Percentiles rank a stretch among this genome's conserved stretches.
Evolutionary conservation across 2,329 filamentous ascomycete genomes (phyloP).

Genomic region (Xylariaceae sp.): DNA sequence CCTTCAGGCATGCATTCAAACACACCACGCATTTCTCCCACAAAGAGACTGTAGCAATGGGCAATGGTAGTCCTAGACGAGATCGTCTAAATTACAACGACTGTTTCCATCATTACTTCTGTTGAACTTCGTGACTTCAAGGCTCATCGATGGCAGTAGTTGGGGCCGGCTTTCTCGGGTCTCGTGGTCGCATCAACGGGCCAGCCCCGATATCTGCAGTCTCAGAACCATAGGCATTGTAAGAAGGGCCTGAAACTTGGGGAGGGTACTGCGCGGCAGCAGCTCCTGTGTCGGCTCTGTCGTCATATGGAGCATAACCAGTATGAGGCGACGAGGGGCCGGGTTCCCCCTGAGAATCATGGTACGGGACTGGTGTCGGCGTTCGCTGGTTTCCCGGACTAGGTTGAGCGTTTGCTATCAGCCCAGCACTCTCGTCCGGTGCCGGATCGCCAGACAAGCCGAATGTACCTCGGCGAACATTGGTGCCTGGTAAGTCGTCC

Average conservation of each 20-base stretch:
- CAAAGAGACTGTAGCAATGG: not conserved
- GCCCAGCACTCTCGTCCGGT: slow-evolving; percentile 39
- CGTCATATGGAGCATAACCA: slow-evolving; percentile 23
- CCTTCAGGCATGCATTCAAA: slow-evolving; percentile 7
- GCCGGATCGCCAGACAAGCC: slow-evolving; percentile 22
- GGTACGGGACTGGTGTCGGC: slow-evolving; percentile 20
- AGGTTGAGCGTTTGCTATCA: slow-evolving; percentile 40
- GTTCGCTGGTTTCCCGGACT: slow-evolving; percentile 22
- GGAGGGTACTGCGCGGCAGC: slow-evolving; percentile 16
- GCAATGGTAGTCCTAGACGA: not conserved
- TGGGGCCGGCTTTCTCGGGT: slow-evolving; percentile 14
- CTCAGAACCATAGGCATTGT: slow-evolving; percentile 3
- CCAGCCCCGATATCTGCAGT: not conserved
- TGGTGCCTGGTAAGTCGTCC: slow-evolving; percentile 37
- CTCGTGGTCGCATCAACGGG: not conserved
- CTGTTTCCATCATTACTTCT: slow-evolving; percentile 1
- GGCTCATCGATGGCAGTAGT: slow-evolving; percentile 14
- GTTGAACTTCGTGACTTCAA: slow-evolving; percentile 15
- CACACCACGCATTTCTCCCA: not conserved
- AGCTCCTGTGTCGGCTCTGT: slow-evolving; percentile 25
- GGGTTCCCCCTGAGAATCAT: slow-evolving; percentile 14
- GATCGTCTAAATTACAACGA: not conserved
- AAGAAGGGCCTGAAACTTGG: slow-evolving; percentile 17
- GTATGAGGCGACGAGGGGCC: slow-evolving; percentile 1
- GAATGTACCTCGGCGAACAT: slow-evolving; percentile 35